Conservation (phyloP, 768 basidiomycete species). For the Mycena polygramma region DNA sequence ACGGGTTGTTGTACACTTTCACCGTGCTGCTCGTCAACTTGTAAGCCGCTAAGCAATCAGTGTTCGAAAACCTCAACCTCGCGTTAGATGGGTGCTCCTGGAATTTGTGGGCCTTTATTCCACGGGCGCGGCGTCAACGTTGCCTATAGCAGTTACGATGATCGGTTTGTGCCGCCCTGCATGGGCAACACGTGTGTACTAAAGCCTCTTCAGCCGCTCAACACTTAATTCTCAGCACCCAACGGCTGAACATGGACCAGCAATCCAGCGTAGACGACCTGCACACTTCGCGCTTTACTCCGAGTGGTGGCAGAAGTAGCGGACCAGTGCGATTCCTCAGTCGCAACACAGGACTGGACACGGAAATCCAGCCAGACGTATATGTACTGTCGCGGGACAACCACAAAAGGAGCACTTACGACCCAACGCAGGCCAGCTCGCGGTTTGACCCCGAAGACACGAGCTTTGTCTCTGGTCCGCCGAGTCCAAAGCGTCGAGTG, state of each 20-base stretch:
- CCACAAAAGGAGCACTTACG: not conserved
- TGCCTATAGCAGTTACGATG: constrained; percentile 25
- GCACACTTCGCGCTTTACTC: not conserved
- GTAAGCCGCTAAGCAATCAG: not conserved
- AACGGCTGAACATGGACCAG: constrained; percentile 2
- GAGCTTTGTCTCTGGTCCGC: not conserved
- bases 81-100: constrained; percentile 24
- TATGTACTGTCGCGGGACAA: not conserved
- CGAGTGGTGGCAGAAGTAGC: not conserved
- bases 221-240: constrained; percentile 35
- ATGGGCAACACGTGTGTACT: not conserved
- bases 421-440: not conserved
- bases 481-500: not conserved
- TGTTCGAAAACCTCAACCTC: not conserved
- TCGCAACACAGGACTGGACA: not conserved
- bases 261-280: not conserved
- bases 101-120: constrained; percentile 22
- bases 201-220: constrained; percentile 19
- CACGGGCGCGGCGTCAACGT: constrained; percentile 16
- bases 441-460: not conserved
- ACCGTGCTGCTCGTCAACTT: constrained; percentile 27
- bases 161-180: constrained; percentile 17
- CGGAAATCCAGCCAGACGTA: constrained; percentile 18
- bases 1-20: constrained; percentile 15
- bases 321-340: constrained; percentile 22